Evolutionary conservation across 345 rosid species (phyloP).

Genomic region (Aurinia saxatilis): DNA sequence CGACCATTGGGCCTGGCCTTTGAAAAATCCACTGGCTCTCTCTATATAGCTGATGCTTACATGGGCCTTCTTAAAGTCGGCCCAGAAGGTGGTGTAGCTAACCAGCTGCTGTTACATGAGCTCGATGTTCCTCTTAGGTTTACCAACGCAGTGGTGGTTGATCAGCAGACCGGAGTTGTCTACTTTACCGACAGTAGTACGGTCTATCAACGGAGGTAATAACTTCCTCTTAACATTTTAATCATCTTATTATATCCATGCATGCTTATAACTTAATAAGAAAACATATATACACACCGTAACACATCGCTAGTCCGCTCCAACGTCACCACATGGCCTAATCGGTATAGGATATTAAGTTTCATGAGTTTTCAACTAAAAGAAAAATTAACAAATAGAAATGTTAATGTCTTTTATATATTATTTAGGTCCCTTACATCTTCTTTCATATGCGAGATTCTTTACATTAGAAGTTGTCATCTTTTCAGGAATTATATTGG

Average conservation of each 20-base stretch:
- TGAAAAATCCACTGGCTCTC: constrained; percentile 42
- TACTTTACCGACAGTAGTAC: constrained; percentile 75
- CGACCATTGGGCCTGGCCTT: constrained; percentile 74
- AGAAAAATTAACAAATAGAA: too few species aligned
- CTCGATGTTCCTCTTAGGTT: constrained; percentile 38
- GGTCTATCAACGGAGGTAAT: constrained; percentile 60
- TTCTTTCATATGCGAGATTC: too few species aligned
- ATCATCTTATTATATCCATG: neutral
- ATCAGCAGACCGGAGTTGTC: constrained; percentile 43
- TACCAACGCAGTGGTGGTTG: constrained; percentile 55
- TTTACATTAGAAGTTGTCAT: too few species aligned
- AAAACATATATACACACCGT: too few species aligned
- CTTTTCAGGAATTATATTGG: constrained; percentile 40
- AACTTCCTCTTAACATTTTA: neutral
- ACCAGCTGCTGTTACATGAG: constrained; percentile 35
- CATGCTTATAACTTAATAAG: too few species aligned
- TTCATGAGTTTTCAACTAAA: too few species aligned
- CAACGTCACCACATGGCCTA: too few species aligned
- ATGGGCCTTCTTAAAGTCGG: constrained; percentile 74
- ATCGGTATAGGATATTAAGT: too few species aligned
- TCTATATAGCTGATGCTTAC: constrained; percentile 77
- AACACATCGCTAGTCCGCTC: too few species aligned
- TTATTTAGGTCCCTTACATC: too few species aligned
- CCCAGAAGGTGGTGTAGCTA: constrained; percentile 65
- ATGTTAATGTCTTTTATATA: too few species aligned